Conservation (phyloP, 163 green algal species). For the Trebouxia gelatinosa region DNA sequence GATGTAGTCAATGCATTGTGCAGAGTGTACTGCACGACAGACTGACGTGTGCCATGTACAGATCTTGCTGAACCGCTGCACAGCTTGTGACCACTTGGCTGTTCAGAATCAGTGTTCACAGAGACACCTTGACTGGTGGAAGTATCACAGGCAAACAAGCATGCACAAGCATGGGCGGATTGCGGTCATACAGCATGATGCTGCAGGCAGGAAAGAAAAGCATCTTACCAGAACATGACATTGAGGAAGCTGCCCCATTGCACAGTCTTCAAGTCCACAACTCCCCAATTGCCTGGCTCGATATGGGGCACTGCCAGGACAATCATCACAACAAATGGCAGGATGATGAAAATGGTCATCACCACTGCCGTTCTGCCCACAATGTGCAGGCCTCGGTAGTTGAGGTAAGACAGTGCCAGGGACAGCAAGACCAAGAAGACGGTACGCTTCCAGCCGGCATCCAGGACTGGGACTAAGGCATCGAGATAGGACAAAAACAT, state of each 20-base stretch:
- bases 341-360: conserved; percentile 78
- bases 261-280: conserved; percentile 59
- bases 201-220: no score
- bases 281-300: conserved; percentile 41
- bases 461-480: conserved; percentile 65
- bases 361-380: conserved; percentile 81
- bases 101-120: no score
- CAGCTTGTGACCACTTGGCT: no score
- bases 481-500: conserved; percentile 88
- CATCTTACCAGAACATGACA: conserved; percentile 92
- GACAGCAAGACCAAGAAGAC: conserved; percentile 66
- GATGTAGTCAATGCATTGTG: no score
- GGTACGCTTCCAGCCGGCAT: conserved; percentile 50
- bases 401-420: conserved; percentile 66
- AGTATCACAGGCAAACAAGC: no score
- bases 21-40: no score
- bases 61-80: no score
- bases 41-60: no score
- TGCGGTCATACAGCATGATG: no score
- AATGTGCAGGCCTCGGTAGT: conserved; percentile 84
- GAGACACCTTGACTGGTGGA: no score
- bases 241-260: conserved; percentile 83
- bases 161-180: no score
- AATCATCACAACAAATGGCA: conserved; percentile 84
- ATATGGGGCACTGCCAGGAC: conserved; percentile 57